Percentiles rank a stretch among this genome's conserved stretches.
Evolutionary conservation across 2,329 filamentous ascomycete genomes (phyloP).

Genomic region (Decorospora gaudefroyi): DNA sequence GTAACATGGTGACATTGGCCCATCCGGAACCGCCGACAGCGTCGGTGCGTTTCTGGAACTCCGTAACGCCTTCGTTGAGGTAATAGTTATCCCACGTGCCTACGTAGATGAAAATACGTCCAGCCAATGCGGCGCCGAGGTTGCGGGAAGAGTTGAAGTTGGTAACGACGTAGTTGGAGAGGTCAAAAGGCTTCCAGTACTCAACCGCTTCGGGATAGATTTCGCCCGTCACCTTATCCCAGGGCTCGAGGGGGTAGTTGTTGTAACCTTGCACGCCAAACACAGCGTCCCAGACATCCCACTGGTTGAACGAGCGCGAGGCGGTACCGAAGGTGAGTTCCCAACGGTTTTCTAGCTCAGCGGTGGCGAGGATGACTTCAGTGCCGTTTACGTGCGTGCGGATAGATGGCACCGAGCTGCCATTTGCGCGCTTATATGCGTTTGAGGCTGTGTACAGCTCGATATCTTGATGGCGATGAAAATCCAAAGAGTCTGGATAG

Average conservation of each 20-base stretch:
- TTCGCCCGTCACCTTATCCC: conserved; percentile 49
- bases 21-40: conserved; percentile 41
- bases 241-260: conserved; percentile 47
- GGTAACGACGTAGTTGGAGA: conserved; percentile 39
- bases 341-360: conserved; percentile 47
- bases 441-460: conserved; percentile 41
- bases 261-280: conserved; percentile 47
- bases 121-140: conserved; percentile 40
- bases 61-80: conserved; percentile 45
- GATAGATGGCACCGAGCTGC: conserved; percentile 40
- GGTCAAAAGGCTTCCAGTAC: conserved; percentile 47
- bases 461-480: conserved; percentile 47
- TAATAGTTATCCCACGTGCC: conserved; percentile 45
- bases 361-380: conserved; percentile 31
- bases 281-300: conserved; percentile 49
- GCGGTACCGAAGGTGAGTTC: conserved; percentile 46
- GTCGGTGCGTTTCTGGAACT: conserved; percentile 44
- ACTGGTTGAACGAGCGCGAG: conserved; percentile 43
- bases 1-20: conserved; percentile 47
- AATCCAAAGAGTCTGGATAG: conserved; percentile 47
- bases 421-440: conserved; percentile 36
- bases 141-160: conserved; percentile 43
- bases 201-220: conserved; percentile 46
- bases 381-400: conserved; percentile 34
- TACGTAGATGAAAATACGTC: conserved; percentile 46